A percentile compares a stretch with the other conserved stretches of the same genome.
These are phyloP conservation scores for Ophidiomyces ophidiicola DNA, from an alignment of 2,329 filamentous ascomycete species.

Conservation along the genomic window DNA sequence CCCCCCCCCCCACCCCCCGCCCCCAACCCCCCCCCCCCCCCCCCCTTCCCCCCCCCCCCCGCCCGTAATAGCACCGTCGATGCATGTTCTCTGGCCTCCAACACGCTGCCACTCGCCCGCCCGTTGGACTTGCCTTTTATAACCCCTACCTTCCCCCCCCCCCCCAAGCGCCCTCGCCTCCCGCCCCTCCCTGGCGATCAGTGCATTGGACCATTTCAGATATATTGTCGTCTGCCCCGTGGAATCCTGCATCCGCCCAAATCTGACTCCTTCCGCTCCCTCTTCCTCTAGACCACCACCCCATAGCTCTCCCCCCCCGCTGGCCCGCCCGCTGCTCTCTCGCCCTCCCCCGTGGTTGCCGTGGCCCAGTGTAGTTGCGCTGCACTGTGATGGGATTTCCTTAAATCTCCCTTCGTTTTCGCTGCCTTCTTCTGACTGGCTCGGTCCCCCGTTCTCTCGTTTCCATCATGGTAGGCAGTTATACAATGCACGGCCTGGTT, in stretches of 20 bases:
- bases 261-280: background rate
- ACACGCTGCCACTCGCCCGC: no score
- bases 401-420: slow-evolving; percentile 1
- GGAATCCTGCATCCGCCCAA: background rate
- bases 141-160: background rate
- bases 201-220: background rate
- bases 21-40: background rate
- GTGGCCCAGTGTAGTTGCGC: no score
- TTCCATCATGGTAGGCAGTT: slow-evolving; percentile 10
- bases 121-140: background rate
- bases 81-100: no score
- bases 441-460: background rate
- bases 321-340: no score
- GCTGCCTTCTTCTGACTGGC: background rate
- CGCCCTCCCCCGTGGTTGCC: no score
- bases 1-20: background rate
- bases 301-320: background rate
- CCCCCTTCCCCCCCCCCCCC: background rate
- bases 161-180: no score
- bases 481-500: background rate
- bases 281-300: background rate
- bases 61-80: background rate
- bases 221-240: slow-evolving; percentile 7
- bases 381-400: background rate
- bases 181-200: slow-evolving; percentile 1